Percentiles rank a stretch among this genome's conserved stretches.
phyloP scores from a whole-genome alignment of 352 stramenopile genomes.

The Globisporangium megalacanthum region DNA sequence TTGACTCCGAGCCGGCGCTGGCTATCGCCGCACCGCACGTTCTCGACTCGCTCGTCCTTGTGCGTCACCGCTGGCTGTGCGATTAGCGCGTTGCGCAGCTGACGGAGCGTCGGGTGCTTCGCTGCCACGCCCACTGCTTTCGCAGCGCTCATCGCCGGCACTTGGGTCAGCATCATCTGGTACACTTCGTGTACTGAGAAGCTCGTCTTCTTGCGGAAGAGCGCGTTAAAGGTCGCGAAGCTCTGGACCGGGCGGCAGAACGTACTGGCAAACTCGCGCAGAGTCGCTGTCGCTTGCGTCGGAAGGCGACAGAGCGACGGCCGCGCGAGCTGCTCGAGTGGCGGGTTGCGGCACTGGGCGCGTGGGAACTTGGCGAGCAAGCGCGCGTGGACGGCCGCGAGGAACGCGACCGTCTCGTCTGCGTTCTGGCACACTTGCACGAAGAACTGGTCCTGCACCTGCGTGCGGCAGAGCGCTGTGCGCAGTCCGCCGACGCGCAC shows the following conservation, averaged over 20 bases:
- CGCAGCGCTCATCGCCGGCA: slow-evolving; percentile 45
- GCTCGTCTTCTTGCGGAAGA: slow-evolving; percentile 70
- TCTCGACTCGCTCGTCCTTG: slow-evolving; percentile 22
- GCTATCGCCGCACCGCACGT: slow-evolving; percentile 40
- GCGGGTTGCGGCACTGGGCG: slow-evolving; percentile 24
- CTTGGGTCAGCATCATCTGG: slow-evolving; percentile 83
- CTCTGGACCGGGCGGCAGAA: slow-evolving; percentile 46
- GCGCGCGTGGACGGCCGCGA: slow-evolving; percentile 56
- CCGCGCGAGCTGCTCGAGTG: slow-evolving; percentile 11
- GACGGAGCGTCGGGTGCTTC: slow-evolving; percentile 44
- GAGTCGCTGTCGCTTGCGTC: slow-evolving; percentile 1
- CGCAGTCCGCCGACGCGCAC: slow-evolving; percentile 52
- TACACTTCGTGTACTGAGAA: slow-evolving; percentile 73
- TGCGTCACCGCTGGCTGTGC: not conserved
- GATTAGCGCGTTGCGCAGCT: slow-evolving; percentile 32
- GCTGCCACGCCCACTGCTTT: slow-evolving; percentile 42
- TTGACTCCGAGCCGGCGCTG: slow-evolving; percentile 44
- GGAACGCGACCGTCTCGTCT: slow-evolving; percentile 74
- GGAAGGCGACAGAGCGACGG: not conserved
- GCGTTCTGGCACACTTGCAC: slow-evolving; percentile 70
- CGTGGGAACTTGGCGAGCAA: slow-evolving; percentile 52
- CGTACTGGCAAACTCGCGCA: slow-evolving; percentile 17
- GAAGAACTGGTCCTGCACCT: slow-evolving; percentile 82
- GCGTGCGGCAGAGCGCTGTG: slow-evolving; percentile 71
- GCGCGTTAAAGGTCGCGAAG: slow-evolving; percentile 60